phyloP scores from a whole-genome alignment of 2,329 filamentous ascomycete genomes.

The Colletotrichum cuscutae region DNA sequence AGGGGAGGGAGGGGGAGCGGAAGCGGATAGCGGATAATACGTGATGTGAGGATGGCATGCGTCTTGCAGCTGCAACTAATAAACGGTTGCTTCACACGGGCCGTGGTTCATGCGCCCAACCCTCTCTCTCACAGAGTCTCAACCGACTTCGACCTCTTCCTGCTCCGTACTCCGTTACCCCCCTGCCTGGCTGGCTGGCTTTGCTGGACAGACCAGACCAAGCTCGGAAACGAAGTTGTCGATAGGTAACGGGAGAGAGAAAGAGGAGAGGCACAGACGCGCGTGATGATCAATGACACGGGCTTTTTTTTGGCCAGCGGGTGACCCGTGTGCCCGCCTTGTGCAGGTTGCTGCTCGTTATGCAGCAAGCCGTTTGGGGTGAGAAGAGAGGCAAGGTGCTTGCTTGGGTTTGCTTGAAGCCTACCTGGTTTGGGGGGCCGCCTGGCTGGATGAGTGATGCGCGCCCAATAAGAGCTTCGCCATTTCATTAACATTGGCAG shows the following conservation, averaged over 20 bases:
- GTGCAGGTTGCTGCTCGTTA: not conserved
- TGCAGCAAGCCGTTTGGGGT: constrained; percentile 26
- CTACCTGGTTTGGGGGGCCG: not conserved
- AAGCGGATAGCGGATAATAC: not conserved
- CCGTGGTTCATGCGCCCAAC: constrained; percentile 29
- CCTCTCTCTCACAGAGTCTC: not conserved
- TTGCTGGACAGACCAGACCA: not conserved
- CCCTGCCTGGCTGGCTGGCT: not conserved
- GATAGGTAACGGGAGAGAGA: constrained; percentile 5
- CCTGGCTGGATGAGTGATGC: not conserved
- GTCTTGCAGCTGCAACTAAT: constrained; percentile 33
- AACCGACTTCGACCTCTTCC: not conserved
- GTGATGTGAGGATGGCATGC: constrained; percentile 36
- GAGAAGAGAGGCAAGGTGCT: not conserved
- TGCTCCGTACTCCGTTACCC: too few species aligned
- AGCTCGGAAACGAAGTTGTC: constrained; percentile 20
- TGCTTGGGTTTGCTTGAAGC: not conserved
- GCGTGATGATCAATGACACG: constrained; percentile 14
- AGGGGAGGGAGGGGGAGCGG: too few species aligned
- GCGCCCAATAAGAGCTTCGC: not conserved
- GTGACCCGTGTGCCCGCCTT: constrained; percentile 22
- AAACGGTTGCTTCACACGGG: constrained; percentile 25
- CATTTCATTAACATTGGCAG: not conserved
- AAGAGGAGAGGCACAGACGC: not conserved
- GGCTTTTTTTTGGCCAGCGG: not conserved